phyloP scores from a whole-genome alignment of 129 eudicot genomes.

The Heracleum sosnowskyi region DNA sequence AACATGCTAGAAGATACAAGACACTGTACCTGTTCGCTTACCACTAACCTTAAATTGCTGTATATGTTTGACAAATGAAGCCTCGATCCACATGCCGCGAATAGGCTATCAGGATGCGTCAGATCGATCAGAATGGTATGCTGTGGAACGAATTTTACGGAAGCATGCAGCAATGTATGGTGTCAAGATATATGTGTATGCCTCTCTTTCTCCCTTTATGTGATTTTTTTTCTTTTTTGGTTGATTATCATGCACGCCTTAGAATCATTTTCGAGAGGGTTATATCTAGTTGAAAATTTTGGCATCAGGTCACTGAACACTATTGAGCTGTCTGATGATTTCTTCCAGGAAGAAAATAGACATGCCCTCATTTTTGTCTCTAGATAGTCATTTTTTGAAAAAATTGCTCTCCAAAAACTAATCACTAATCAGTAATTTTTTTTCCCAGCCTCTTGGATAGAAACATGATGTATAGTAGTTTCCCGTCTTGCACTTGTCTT shows the following conservation, averaged over 20 bases:
- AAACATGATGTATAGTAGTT: not conserved
- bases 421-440: not conserved
- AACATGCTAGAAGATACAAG: not conserved
- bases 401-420: not conserved
- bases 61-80: slow-evolving; percentile 25
- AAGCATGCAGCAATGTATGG: slow-evolving; percentile 75
- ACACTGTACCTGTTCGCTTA: not conserved
- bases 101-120: slow-evolving; percentile 75
- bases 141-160: slow-evolving; percentile 80
- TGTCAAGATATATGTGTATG: slow-evolving; percentile 80
- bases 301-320: not conserved
- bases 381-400: not conserved
- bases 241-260: not conserved
- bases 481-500: not conserved
- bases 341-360: not conserved
- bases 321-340: not conserved
- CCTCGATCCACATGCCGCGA: slow-evolving; percentile 97
- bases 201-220: slow-evolving; percentile 20
- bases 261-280: not conserved
- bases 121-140: slow-evolving; percentile 86
- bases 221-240: not conserved
- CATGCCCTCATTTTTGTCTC: not conserved
- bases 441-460: not conserved
- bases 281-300: not conserved
- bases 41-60: not conserved